These are phyloP conservation scores for Ilyonectria sp. DNA, from an alignment of 2,329 filamentous ascomycete species.

Conservation along the genomic window DNA sequence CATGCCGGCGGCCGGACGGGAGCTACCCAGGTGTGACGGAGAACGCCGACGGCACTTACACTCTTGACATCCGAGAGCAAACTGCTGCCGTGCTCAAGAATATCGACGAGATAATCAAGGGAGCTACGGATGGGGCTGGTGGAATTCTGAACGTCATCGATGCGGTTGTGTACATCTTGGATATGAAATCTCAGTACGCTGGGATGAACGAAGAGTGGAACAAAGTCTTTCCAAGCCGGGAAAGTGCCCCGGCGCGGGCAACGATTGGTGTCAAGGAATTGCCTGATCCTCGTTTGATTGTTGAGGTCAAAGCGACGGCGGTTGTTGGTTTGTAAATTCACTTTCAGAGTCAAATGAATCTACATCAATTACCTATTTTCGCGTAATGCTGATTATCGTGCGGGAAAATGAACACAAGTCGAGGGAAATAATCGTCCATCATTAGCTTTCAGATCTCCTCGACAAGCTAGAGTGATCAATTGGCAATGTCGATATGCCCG, in stretches of 20 bases:
- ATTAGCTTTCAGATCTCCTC: too few relatives aligned
- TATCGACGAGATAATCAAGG: constrained; percentile 56
- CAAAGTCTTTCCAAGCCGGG: constrained; percentile 56
- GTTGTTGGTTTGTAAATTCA: constrained; percentile 19
- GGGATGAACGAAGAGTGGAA: constrained; percentile 65
- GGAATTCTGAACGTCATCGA: constrained; percentile 57
- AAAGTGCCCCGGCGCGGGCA: constrained; percentile 54
- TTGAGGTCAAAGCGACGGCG: constrained; percentile 49
- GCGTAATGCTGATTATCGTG: background rate
- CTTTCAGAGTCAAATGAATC: background rate
- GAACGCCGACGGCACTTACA: constrained; percentile 53
- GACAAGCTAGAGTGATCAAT: too few relatives aligned
- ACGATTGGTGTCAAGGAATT: constrained; percentile 52
- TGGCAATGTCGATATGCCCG: too few relatives aligned
- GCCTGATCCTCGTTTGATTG: constrained; percentile 51
- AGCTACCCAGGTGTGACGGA: constrained; percentile 54
- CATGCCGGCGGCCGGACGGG: constrained; percentile 53
- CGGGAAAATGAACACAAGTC: too few relatives aligned
- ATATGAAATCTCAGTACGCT: constrained; percentile 59
- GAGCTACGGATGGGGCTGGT: constrained; percentile 54
- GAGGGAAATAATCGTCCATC: too few relatives aligned
- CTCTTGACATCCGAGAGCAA: constrained; percentile 54
- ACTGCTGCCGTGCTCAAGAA: constrained; percentile 56
- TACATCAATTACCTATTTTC: background rate
- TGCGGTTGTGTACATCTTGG: constrained; percentile 57